Conservation (phyloP, 352 stramenopile species). For the Pythium graminicola region DNA sequence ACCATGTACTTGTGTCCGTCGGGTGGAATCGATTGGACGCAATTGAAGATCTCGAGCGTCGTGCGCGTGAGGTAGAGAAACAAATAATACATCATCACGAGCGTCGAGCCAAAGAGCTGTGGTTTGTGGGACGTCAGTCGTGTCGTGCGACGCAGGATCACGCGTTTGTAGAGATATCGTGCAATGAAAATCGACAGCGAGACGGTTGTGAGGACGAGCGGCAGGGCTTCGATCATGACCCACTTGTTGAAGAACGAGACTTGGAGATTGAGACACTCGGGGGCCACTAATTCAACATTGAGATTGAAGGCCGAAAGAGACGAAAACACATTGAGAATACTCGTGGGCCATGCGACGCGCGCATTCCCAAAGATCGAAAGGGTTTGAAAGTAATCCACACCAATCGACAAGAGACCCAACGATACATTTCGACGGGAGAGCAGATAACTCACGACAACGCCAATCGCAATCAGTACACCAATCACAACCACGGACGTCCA, state of each 20-base stretch:
- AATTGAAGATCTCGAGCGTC: conserved; percentile 78
- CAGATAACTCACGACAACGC: conserved; percentile 45
- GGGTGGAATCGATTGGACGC: conserved; percentile 46
- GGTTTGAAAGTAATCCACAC: conserved; percentile 85
- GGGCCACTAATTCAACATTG: conserved; percentile 54
- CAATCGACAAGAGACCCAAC: conserved; percentile 68
- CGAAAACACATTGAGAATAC: conserved; percentile 55
- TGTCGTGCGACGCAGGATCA: conserved; percentile 41
- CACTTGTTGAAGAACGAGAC: conserved; percentile 74
- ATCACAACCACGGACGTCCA: conserved; percentile 50
- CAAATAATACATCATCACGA: conserved; percentile 82
- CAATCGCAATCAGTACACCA: conserved; percentile 40
- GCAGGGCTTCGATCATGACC: conserved; percentile 53
- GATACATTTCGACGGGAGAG: conserved; percentile 57
- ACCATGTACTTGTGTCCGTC: conserved; percentile 73
- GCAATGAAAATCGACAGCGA: conserved; percentile 42
- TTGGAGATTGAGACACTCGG: conserved; percentile 70
- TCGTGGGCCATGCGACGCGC: conserved; percentile 56
- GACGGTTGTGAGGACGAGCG: conserved; percentile 33
- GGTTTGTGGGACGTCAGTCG: conserved; percentile 57
- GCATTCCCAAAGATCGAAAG: conserved; percentile 74
- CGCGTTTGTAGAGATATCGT: conserved; percentile 56
- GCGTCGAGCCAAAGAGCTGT: conserved; percentile 57
- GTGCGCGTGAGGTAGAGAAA: conserved; percentile 73
- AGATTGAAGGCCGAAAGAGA: conserved; percentile 76